Percentiles rank a stretch among this genome's conserved stretches.
phyloP scores from a whole-genome alignment of 140 eudicot species.

The Cichorium intybus region DNA sequence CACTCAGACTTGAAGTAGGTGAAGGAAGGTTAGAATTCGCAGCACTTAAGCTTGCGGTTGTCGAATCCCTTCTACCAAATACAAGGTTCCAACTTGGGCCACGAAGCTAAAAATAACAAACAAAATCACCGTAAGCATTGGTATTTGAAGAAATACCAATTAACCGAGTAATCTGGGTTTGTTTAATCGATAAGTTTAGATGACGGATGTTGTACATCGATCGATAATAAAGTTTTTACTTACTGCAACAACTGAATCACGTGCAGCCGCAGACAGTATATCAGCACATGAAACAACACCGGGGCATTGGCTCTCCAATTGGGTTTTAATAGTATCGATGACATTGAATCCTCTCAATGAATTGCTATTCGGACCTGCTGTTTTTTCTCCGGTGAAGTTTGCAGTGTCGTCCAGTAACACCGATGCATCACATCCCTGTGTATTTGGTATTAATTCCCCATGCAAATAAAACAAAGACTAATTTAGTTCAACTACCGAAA shows the following conservation, averaged over 20 bases:
- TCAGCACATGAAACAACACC: conserved; percentile 83
- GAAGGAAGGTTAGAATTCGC: conserved; percentile 59
- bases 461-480: neutral
- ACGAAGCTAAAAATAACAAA: conserved; percentile 46
- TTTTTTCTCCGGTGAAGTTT: conserved; percentile 66
- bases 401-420: conserved; percentile 59
- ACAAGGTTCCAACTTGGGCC: conserved; percentile 68
- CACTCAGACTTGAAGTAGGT: conserved; percentile 43
- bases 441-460: no score
- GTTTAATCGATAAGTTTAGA: no score
- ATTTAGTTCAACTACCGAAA: neutral
- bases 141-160: neutral
- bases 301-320: conserved; percentile 46
- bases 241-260: conserved; percentile 69
- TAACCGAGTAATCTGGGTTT: no score
- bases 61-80: conserved; percentile 76
- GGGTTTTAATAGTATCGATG: conserved; percentile 69
- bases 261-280: conserved; percentile 64
- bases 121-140: neutral
- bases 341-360: conserved; percentile 72
- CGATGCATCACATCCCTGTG: conserved; percentile 85
- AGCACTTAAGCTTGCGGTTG: conserved; percentile 66
- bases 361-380: conserved; percentile 51
- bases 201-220: no score
- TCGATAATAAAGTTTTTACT: neutral